Evolutionary conservation across 768 basidiomycete genomes (phyloP), one percentile per base, ranked within the genome.

Genomic region (Baorangia bicolor): DNA sequence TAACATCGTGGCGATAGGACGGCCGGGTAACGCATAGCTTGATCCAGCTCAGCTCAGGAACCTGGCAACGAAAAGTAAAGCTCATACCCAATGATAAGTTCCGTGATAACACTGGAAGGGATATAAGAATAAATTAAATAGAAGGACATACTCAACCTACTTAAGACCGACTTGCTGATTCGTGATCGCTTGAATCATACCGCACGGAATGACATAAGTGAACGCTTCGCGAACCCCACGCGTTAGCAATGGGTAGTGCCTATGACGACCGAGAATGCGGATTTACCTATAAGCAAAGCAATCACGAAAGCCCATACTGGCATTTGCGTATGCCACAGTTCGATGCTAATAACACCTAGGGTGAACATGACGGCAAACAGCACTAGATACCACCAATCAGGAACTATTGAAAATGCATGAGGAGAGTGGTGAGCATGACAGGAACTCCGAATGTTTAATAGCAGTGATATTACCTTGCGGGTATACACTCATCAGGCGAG

Each of bases 311-410:
- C 65, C 71, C 69, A 90, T 51, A 90, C 80, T 4, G 90, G 90
- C 76, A 91, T 81, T 51, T 80, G 75, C 35, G 86, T 85, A 27
- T 85, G 77, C 89, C 88, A 91, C 34, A 83, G 74, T 67, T 86
- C 84, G 57, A 91, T 88, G n/a, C 79, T 75, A 49, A 91, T 68
- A 34, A 90, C 71, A 51, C 88, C 87, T 53, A 88, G 80, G 0
- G 74, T 78, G 63, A 90, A 90, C 83, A 88, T 87, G 56, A 84
- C 79, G 80, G 52, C 20, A 71, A 92, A 90, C 48, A 94, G 78
- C 40, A 78, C 64, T 10, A 75, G 68, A 68, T 92, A 94, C 92
- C 92, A 94, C 90, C 88, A 92, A 56, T 92, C 81, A 1, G 91
- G 92, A 16, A 93, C 86, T 70, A 87, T 33, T 9, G 13, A 38